Conservation (phyloP, 768 basidiomycete genomes). For the Calocera viscosa region DNA sequence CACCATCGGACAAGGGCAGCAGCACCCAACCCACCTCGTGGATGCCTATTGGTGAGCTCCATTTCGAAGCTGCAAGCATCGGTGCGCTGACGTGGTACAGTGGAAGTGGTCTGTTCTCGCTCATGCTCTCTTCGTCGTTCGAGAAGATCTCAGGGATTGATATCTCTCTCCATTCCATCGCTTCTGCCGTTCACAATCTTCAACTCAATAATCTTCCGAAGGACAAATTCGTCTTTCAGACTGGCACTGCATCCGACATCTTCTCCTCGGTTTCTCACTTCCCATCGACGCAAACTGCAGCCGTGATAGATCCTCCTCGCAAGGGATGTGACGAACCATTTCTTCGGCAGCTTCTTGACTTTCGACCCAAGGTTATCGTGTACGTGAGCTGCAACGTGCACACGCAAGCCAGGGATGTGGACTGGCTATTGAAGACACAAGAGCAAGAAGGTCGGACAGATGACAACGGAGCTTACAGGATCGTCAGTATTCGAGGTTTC, state of each 20-base stretch:
- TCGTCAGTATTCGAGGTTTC: constrained; percentile 78
- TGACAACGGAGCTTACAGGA: constrained; percentile 40
- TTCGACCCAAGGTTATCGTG: constrained; percentile 57
- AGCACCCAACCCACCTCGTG: constrained; percentile 62
- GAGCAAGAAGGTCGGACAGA: constrained; percentile 29
- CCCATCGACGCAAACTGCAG: constrained; percentile 50
- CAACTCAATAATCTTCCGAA: constrained; percentile 45
- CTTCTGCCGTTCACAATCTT: constrained; percentile 54
- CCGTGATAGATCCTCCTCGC: constrained; percentile 82
- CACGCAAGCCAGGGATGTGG: constrained; percentile 81
- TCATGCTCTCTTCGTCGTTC: constrained; percentile 68
- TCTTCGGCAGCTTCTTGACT: constrained; percentile 60
- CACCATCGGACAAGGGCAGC: constrained; percentile 15
- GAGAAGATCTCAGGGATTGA: constrained; percentile 76
- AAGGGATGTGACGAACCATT: constrained; percentile 76
- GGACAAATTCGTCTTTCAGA: constrained; percentile 48
- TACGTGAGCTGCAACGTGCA: constrained; percentile 96
- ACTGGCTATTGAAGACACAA: constrained; percentile 45
- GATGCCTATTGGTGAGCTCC: constrained; percentile 66
- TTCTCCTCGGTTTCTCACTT: constrained; percentile 57
- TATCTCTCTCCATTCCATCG: constrained; percentile 60
- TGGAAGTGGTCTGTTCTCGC: constrained; percentile 76
- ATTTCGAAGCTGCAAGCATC: constrained; percentile 23
- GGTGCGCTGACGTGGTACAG: constrained; percentile 12
- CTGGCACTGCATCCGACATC: constrained; percentile 79